Evolutionary conservation across 2,329 filamentous ascomycete genomes (phyloP).

Genomic region (Microdochium trichocladiopsis): DNA sequence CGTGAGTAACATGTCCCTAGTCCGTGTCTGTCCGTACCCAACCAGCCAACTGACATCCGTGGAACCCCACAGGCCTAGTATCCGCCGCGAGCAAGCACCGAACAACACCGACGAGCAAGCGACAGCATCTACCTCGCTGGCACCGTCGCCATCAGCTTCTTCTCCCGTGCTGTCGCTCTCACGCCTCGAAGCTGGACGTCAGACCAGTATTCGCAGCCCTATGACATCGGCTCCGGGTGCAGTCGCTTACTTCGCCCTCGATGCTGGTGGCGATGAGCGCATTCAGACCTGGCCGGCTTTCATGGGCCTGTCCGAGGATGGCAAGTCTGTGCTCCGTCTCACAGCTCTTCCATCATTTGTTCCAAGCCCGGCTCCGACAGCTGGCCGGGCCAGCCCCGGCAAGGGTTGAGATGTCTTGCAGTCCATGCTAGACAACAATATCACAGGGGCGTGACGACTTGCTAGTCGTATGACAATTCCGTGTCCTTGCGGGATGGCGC

Average conservation of each 20-base stretch:
- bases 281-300: conserved; percentile 13
- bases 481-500: too few relatives aligned
- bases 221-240: neutral
- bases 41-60: neutral
- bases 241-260: conserved; percentile 11
- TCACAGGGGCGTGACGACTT: too few relatives aligned
- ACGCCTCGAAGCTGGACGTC: conserved; percentile 3
- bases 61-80: conserved; percentile 3
- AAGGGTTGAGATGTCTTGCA: neutral
- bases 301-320: conserved; percentile 9
- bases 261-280: conserved; percentile 14
- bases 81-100: conserved; percentile 5
- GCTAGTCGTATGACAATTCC: too few relatives aligned
- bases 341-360: conserved; percentile 3
- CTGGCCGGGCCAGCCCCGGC: neutral
- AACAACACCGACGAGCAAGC: conserved; percentile 1
- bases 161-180: neutral
- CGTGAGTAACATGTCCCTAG: conserved; percentile 3
- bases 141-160: neutral
- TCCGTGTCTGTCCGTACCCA: neutral
- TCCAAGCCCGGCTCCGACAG: neutral
- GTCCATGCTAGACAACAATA: neutral
- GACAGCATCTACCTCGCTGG: neutral
- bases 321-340: conserved; percentile 11
- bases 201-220: neutral